Evolutionary conservation across 768 basidiomycete species (phyloP), one percentile per base, ranked within the genome.

Genomic region (Porpolomopsis calyptriformis): DNA sequence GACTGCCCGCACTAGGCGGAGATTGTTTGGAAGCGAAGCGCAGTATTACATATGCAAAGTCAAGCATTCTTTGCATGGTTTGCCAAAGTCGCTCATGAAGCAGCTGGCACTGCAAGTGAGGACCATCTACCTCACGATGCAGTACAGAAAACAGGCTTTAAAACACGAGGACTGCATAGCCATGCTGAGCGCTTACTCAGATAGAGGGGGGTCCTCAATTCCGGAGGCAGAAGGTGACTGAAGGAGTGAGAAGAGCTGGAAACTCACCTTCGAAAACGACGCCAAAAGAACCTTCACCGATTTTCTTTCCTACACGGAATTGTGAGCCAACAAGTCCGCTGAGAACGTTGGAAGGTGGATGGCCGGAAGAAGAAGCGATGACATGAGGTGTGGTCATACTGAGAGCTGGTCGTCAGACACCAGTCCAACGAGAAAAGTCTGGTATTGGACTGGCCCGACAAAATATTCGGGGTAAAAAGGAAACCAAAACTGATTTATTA

Each of bases 221-320:
- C 14, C 14, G 12, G 4, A 19, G 14, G 22, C 41, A 3, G 16
- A n/a, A 10, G 12, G 29, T 3, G 31, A 27, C 4, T 2, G 8
- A 43, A 20, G 26, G 29, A 43, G 16, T 27, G n/a, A 8, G 19
- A 31, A 33, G 16, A 10, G 11, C 2, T 6, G 11, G 18, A 45
- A 22, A 67, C 71, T 42, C 59, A 92, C 96, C 84, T 76, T 97
- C 83, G 66, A 96, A 90, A 51, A 98, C 85, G 53, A 98, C 94
- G 57, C 94, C 94, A 62, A 99, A 99, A n/a, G 85, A 88, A 42
- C 94, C 94, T 68, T 99, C 94, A 40, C 94, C 94, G 62, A 98
- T 94, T 80, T 97, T 97, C 76, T 94, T 92, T 42, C 94, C 94
- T 43, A 98, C 92, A 52, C 86, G 76, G 60, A 78, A 88, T 61